Evolutionary conservation across 768 basidiomycete genomes (phyloP), one percentile per base, ranked within the genome.

Genomic region (Xanthoconium stramineum): DNA sequence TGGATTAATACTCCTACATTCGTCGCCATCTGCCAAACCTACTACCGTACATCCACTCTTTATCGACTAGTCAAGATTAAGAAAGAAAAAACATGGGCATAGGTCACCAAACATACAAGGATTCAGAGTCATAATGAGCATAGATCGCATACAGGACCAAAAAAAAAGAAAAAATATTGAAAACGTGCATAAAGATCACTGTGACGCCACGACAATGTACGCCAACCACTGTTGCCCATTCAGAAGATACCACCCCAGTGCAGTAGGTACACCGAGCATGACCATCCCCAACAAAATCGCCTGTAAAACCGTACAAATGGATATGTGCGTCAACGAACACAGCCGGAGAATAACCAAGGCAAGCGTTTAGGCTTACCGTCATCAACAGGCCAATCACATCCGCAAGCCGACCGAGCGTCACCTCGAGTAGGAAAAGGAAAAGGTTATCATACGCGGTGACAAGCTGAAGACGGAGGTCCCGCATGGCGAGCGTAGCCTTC

Each of bases 351-450:
- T 24, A 20, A 20, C 6, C 14, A n/a, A 19, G 28, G 4, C 5
- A 30, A 30, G 50, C 8, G 5, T 15, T 15, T 43, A 9, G 12
- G 28, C 53, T 43, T 5, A 28, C 58, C 50, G 67, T 69, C 6
- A 10, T 42, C 38, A 61, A 6, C 15, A 66, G 28, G 3, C 66
- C 66, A 6, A 69, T 61, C 17, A 52, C 56, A n/a, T 67, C 66
- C 30, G 43, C 57, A 5, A 67, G 52, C 13, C 70, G 46, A 40
- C 70, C 65, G 5, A 69, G 57, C n/a, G 65, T 72, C 20, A 60
- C 70, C 0, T 65, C 69, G 33, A 66, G 57, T 1, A 68, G 3
- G 4, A 20, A 29, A 14, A 17, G 10, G 42, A 54, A 53, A 6
- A 57, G 38, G 2, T 70, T 57, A 8, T 68, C 60, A 32, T 43